Percentiles rank a stretch among this genome's conserved stretches.
phyloP scores from a whole-genome alignment of 208 protist species.

The Leishmania guyanensis region DNA sequence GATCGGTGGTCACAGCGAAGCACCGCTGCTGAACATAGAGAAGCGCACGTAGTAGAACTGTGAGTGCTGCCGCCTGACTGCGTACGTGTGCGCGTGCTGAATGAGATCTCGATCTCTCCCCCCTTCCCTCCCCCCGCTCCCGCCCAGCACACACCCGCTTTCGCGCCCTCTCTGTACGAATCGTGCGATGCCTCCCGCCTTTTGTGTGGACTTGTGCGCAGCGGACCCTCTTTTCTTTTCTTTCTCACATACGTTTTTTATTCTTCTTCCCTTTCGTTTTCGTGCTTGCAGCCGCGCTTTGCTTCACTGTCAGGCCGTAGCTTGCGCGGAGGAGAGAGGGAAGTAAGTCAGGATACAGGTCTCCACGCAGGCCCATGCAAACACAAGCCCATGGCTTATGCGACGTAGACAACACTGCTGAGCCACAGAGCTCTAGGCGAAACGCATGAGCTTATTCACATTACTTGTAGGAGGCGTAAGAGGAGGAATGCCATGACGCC shows the following conservation, averaged over 20 bases:
- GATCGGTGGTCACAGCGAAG: constrained; percentile 20
- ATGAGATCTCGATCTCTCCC: not conserved
- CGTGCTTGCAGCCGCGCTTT: not conserved
- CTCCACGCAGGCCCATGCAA: not conserved
- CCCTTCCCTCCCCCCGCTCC: not conserved
- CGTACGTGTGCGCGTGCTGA: not conserved
- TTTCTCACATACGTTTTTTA: not conserved
- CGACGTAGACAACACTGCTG: not conserved
- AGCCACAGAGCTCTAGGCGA: not conserved
- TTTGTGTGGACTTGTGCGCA: not conserved
- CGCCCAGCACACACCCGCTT: not conserved
- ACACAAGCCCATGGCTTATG: not conserved
- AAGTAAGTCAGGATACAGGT: not conserved
- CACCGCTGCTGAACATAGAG: constrained; percentile 8
- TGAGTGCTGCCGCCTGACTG: not conserved
- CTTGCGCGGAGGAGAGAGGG: not conserved
- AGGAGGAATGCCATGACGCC: not conserved
- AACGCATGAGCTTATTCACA: not conserved
- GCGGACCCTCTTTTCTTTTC: not conserved
- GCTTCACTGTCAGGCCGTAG: not conserved
- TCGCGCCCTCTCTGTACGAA: not conserved
- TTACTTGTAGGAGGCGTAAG: not conserved
- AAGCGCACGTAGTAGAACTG: not conserved
- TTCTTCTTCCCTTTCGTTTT: not conserved
- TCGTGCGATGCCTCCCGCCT: not conserved